phyloP scores from a whole-genome alignment of 164 flowering plant species.

The Warburgia ugandensis region DNA sequence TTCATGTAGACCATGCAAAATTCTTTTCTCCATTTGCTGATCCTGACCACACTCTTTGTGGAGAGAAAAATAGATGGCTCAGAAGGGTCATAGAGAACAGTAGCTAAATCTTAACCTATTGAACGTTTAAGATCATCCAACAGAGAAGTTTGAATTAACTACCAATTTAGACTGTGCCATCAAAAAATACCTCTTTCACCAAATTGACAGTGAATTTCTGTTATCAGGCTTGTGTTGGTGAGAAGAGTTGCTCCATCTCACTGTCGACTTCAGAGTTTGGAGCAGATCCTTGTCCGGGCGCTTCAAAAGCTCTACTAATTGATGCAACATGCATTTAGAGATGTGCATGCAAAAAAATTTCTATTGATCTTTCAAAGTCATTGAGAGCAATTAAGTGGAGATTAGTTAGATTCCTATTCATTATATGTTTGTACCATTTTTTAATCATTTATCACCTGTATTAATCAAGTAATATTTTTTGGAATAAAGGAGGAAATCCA shows the following conservation, averaged over 20 bases:
- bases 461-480: too few species aligned
- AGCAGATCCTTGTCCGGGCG: constrained; percentile 49
- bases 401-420: too few species aligned
- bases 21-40: too few species aligned
- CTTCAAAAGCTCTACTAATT: constrained; percentile 32
- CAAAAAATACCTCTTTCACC: neutral
- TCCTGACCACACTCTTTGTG: too few species aligned
- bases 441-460: too few species aligned
- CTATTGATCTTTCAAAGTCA: too few species aligned
- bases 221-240: constrained; percentile 50
- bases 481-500: too few species aligned
- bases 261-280: constrained; percentile 26
- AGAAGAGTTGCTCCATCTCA: constrained; percentile 28
- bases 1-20: too few species aligned
- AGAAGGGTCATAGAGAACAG: neutral
- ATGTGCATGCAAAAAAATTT: too few species aligned
- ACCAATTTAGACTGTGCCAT: too few species aligned
- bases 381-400: too few species aligned
- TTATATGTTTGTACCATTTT: too few species aligned
- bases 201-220: neutral
- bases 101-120: neutral
- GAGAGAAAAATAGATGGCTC: neutral
- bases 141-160: neutral
- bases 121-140: neutral
- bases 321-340: constrained; percentile 36